A percentile compares a stretch with the other conserved stretches of the same genome.
These are phyloP conservation scores for Lactifluus subvellereus DNA, from an alignment of 768 basidiomycete species.

Conservation along the genomic window DNA sequence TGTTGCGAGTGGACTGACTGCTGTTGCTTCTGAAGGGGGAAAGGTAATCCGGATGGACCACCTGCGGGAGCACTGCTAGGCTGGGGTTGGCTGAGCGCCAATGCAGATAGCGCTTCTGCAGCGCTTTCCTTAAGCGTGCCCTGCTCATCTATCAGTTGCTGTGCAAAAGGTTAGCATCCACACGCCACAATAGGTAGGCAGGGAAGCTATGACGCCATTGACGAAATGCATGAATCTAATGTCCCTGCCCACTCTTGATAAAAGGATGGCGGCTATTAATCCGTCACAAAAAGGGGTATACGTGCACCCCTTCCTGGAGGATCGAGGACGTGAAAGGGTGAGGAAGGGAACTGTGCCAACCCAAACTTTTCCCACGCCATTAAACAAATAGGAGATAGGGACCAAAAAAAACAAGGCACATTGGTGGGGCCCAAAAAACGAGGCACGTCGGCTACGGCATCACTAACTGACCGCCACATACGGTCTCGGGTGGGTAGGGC, in stretches of 20 bases:
- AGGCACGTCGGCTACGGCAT: not conserved
- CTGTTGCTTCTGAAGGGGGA: conserved; percentile 12
- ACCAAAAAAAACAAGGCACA: not conserved
- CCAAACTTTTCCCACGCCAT: conserved; percentile 14
- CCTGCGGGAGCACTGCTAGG: conserved; percentile 7
- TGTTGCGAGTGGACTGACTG: conserved; percentile 12
- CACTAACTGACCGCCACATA: not conserved
- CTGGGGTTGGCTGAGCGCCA: conserved; percentile 19
- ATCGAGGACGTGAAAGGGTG: not conserved
- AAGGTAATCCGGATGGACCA: conserved; percentile 19
- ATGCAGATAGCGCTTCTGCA: conserved; percentile 31
- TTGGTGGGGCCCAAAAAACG: not conserved
- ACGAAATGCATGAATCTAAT: not conserved
- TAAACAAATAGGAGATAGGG: conserved; percentile 10
- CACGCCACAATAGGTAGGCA: not conserved
- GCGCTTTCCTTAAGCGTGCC: conserved; percentile 30
- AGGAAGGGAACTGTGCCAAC: not conserved
- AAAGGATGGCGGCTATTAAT: not conserved
- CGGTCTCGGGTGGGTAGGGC: not conserved
- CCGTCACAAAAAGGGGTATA: not conserved
- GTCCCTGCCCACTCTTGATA: not conserved
- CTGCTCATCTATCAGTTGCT: conserved; percentile 22
- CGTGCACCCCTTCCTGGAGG: not conserved
- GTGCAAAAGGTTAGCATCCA: conserved; percentile 10
- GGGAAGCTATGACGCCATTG: conserved; percentile 3